Conservation (phyloP, 225 moss, liverwort and hornwort genomes). For the Pleurozium schreberi region DNA sequence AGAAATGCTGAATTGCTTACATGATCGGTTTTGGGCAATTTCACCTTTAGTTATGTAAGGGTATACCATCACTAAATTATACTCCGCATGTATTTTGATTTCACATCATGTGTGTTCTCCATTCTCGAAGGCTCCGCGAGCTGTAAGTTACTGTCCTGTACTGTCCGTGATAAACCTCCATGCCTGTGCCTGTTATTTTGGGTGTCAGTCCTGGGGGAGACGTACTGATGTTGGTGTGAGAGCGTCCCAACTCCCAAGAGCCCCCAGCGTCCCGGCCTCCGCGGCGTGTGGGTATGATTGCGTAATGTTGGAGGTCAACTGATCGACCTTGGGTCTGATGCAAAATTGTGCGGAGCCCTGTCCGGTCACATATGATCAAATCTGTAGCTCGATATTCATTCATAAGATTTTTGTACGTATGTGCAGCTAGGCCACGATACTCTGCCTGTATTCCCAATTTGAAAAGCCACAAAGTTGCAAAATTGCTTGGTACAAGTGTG, state of each 20-base stretch:
- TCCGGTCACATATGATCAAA: not conserved
- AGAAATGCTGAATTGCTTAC: too few relatives aligned
- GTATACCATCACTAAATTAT: too few relatives aligned
- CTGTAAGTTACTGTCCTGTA: too few relatives aligned
- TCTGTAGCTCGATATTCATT: not conserved
- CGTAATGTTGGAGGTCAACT: not conserved
- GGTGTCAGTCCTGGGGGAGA: not conserved
- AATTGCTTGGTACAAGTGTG: too few relatives aligned
- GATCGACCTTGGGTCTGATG: not conserved
- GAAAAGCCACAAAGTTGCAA: not conserved
- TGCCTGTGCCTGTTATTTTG: not conserved
- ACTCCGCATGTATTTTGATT: not conserved
- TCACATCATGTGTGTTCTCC: not conserved
- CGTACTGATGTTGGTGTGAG: not conserved
- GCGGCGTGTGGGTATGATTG: not conserved
- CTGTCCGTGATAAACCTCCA: not conserved
- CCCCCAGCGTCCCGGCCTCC: not conserved
- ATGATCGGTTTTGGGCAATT: too few relatives aligned
- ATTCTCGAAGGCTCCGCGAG: not conserved
- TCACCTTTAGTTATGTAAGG: too few relatives aligned
- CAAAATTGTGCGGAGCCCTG: not conserved
- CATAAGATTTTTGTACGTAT: not conserved
- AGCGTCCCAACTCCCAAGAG: not conserved
- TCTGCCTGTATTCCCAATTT: not conserved
- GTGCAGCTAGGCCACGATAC: not conserved